Evolutionary conservation across 2,329 filamentous ascomycete species (phyloP), one percentile per base, ranked within the genome.

Genomic region (Epichloe aotearoae): DNA sequence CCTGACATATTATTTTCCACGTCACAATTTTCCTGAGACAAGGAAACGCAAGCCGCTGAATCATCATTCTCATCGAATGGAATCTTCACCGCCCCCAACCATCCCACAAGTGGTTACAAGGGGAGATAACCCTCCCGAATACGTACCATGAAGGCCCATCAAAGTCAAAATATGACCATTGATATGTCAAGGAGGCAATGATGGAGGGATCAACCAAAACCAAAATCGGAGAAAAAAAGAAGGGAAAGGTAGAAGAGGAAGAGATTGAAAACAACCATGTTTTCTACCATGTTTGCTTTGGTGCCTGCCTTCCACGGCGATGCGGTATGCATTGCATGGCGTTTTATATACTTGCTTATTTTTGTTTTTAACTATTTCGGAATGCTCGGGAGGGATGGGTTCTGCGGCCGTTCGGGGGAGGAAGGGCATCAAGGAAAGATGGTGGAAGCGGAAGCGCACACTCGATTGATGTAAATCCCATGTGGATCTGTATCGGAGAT

Each of bases 321-420:
- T 67, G 64, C 63, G 59, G 62, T 66, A 66, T 66, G 64, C 64
- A 66, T 66, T 67, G 62, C 62, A 64, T 61, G 64, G 64, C 64
- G 64, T 67, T 67, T 57, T 38, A 34, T 44, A 15, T 26, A 34
- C 38, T 50, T 34, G 14, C 12, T 51, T 12, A 40, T n/a, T 41
- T 34, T 37, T 36, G 2, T 8, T 43, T 41, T 30, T 23, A n/a
- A 42, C 23, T 11, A 5, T 23, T 52, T 30, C 37, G 30, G 10
- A 30, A 30, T 10, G 4, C 30, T 30, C 30, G 10, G 8, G 30
- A 30, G 30, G 30, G 30, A 30, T 30, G 30, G 30, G 30, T 11
- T 30, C 30, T 10, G 30, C 30, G 30, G 30, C 30, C 30, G 10
- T 4, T 30, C 30, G 3, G 3, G 8, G 30, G 30, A 30, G 30